A percentile compares a stretch with the other conserved stretches of the same genome.
Evolutionary conservation across 2,329 filamentous ascomycete genomes (phyloP).

Genomic region (Penicillium verrucosum): DNA sequence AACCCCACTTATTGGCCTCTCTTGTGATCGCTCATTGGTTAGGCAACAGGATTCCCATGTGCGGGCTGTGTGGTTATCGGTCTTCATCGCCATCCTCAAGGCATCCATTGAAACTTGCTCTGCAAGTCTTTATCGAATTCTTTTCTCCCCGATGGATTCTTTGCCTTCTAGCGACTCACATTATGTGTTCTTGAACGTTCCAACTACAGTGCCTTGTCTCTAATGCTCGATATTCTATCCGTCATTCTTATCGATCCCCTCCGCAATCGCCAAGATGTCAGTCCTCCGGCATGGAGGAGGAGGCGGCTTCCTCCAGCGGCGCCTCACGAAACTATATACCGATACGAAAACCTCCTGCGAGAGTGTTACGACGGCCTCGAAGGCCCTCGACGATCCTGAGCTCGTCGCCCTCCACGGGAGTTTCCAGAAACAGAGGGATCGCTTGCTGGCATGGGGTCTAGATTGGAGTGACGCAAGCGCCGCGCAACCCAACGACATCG

Average conservation of each 20-base stretch:
- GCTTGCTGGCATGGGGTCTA: slow-evolving; percentile 62
- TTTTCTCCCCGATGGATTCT: slow-evolving; percentile 10
- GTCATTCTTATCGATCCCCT: slow-evolving; percentile 15
- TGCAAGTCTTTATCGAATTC: slow-evolving; percentile 4
- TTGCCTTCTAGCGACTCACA: slow-evolving; percentile 9
- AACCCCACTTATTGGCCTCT: slow-evolving; percentile 5
- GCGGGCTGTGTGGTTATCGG: slow-evolving; percentile 27
- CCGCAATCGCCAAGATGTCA: slow-evolving; percentile 41
- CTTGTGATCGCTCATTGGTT: slow-evolving; percentile 34
- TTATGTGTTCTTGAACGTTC: slow-evolving; percentile 14
- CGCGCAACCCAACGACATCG: slow-evolving; percentile 57
- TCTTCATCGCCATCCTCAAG: slow-evolving; percentile 20
- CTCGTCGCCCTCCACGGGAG: slow-evolving; percentile 57
- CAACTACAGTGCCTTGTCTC: slow-evolving; percentile 7
- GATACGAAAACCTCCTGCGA: slow-evolving; percentile 63
- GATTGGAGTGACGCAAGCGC: slow-evolving; percentile 63
- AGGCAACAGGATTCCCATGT: slow-evolving; percentile 43
- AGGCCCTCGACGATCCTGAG: slow-evolving; percentile 50
- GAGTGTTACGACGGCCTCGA: slow-evolving; percentile 50
- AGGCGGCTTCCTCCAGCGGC: slow-evolving; percentile 44
- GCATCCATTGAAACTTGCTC: slow-evolving; percentile 18
- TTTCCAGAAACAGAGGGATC: slow-evolving; percentile 62
- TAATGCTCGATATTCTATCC: slow-evolving; percentile 16
- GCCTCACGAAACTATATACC: slow-evolving; percentile 60
- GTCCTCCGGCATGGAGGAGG: slow-evolving; percentile 44